These are phyloP conservation scores for Miamiensis avidus DNA, from an alignment of 169 alveolate species.

Conservation along the genomic window DNA sequence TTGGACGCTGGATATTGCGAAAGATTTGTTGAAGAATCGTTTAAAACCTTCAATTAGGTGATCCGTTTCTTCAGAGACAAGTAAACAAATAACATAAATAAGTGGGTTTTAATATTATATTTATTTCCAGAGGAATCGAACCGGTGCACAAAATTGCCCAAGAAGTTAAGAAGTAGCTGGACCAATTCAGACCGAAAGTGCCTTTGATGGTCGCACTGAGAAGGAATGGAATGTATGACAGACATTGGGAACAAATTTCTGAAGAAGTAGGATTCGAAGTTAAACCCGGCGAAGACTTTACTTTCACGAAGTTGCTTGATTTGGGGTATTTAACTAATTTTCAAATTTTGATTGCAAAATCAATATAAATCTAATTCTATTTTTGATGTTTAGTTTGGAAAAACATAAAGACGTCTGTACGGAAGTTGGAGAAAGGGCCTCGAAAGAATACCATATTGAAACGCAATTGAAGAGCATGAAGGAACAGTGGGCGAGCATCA, in stretches of 20 bases:
- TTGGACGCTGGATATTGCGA: constrained; percentile 84
- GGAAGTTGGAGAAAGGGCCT: constrained; percentile 91
- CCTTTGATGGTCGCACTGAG: constrained; percentile 90
- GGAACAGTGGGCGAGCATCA: constrained; percentile 87
- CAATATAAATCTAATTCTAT: too few species aligned
- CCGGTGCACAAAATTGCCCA: constrained; percentile 65
- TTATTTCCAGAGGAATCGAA: constrained; percentile 26
- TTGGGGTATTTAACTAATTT: constrained; percentile 80
- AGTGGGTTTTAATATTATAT: too few species aligned
- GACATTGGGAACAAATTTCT: constrained; percentile 90
- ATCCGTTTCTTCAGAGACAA: constrained; percentile 22
- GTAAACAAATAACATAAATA: background rate
- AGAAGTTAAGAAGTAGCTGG: constrained; percentile 80
- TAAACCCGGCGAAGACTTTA: constrained; percentile 81
- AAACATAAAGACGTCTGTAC: constrained; percentile 70
- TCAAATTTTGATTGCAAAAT: too few species aligned
- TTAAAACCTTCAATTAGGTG: constrained; percentile 53
- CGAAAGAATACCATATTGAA: constrained; percentile 86
- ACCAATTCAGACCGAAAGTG: constrained; percentile 87
- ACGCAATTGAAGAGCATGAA: constrained; percentile 84
- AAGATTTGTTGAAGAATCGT: constrained; percentile 69
- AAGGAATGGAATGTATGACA: constrained; percentile 91
- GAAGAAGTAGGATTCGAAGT: constrained; percentile 81
- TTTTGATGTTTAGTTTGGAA: too few species aligned
- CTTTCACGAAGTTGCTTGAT: constrained; percentile 79